Base-by-base conservation (phyloP, 176 grass and related monocot species). In the Tillandsia leiboldiana region DNA sequence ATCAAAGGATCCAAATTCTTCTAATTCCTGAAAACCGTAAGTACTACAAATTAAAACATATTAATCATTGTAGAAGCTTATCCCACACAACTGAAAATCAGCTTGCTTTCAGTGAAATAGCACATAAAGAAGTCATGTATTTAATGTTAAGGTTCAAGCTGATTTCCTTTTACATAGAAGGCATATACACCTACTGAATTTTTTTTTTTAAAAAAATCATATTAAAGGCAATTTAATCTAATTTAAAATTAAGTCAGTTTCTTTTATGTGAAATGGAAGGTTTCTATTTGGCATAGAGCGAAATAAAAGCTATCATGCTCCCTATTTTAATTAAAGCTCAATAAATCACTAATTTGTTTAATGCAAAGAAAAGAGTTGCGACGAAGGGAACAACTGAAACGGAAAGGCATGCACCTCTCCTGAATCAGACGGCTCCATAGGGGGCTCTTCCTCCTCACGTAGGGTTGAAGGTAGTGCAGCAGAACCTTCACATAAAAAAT, bases 351-450 rank as follows among this genome's bases (percentile, higher is more conserved):
- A 53, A 67, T 26, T 66, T 58, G 51, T 53, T 18, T 2, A 33
- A 52, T 24, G 58, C 33, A 68, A 63, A 18, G 49, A 87, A 49
- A 54, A 63, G 75, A 81, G 49, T 7, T 62, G 1, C 2, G 15
- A 50, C 28, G 68, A 51, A 69, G 47, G 15, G 33, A 63, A 68
- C 49, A 66, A 24, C 65, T 67, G 26, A 68, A 74, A 76, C 68
- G 52, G 75, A 67, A 67, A 75, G 72, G 26, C 53, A 24, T 73
- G 80, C 71, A 91, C 84, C 88, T 87, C 72, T 66, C 77, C 75
- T 49, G 77, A 69, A 50, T 50, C 68, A 67, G 73, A 70, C 48
- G 79, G 68, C 17, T 69, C 81, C 28, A 54, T 56, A 71, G 26
- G 53, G 71, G 77, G 72, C 70, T 63, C 72, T 75, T 80, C 80